phyloP scores from a whole-genome alignment of 169 alveolate genomes.

The Amoebophrya sp. region DNA sequence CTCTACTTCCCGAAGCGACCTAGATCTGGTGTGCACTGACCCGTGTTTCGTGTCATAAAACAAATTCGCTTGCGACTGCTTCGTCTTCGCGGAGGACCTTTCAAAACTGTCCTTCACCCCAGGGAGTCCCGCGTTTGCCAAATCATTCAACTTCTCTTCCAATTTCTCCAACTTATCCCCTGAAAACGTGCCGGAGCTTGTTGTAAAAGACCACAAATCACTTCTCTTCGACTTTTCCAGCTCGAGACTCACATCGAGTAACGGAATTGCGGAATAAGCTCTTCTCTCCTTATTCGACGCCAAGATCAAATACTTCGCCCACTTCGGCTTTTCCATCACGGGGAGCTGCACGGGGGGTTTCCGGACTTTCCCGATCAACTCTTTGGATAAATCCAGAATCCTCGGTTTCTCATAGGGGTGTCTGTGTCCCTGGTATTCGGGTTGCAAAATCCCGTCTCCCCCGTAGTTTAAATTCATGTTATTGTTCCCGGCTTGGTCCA shows the following conservation, averaged over 20 bases:
- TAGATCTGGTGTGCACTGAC: no score
- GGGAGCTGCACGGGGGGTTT: background rate
- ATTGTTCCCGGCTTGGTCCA: no score
- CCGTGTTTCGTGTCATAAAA: no score
- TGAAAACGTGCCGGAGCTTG: background rate
- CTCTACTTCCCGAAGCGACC: no score
- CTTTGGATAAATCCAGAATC: background rate
- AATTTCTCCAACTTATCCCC: no score
- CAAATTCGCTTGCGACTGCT: no score
- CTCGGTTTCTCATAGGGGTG: background rate
- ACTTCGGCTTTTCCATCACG: background rate
- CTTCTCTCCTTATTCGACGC: background rate
- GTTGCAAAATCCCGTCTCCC: no score
- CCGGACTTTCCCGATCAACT: background rate
- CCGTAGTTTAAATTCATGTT: no score
- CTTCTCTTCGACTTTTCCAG: background rate
- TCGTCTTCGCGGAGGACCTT: no score
- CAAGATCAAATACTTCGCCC: background rate
- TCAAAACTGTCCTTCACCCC: background rate
- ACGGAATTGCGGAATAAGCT: background rate
- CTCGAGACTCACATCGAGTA: background rate
- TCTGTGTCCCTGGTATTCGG: background rate
- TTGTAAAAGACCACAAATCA: background rate
- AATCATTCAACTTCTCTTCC: background rate
- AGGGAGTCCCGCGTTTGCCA: background rate